Base-by-base conservation (phyloP, 768 basidiomycete genomes). In the Mycena galericulata region DNA sequence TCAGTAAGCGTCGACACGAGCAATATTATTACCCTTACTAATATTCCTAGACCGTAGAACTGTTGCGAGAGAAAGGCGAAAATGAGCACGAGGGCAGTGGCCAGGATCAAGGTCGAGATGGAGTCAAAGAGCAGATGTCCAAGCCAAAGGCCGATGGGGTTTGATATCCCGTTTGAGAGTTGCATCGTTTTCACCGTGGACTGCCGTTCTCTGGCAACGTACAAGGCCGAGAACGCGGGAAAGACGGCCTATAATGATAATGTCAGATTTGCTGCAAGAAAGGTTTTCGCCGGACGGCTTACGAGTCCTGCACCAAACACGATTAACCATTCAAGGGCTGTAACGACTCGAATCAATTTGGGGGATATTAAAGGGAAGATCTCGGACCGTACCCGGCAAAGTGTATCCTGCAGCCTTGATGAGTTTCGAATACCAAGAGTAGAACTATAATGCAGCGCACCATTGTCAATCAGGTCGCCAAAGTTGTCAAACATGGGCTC, bases 241-340 rank as follows among this genome's bases (percentile, higher is more conserved):
- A 30, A 60, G 15, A 60, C 30, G 11, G 90, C 84, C 90, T 92
- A 59, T 24, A 67, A 14, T n/a, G n/a, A n/a, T 56, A 38, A 18
- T 12, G 38, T 56, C 54, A 41, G 27, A 20, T 14, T 40, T 9
- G n/a, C 36, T 27, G n/a, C 14, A 41, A 11, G 54, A 56, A 36
- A 29, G 54, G 34, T 6, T 27, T 56, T 56, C 27, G 47, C n/a
- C n/a, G n/a, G 20, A 4, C 22, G 8, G 74, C 86, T 45, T 65
- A 92, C 92, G 90, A 93, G 91, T 1, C 85, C 83, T 47, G 87
- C 89, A 27, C 88, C 90, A 76, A 91, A 94, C 80, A 94, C 94
- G 12, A 85, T 86, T 17, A 89, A 76, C 93, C 93, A 94, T 76
- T 88, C 90, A 77, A 95, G 76, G 20, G 89, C 55, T 36, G n/a